Conservation (phyloP, 164 flowering plant genomes). For the Macadamia integrifolia region DNA sequence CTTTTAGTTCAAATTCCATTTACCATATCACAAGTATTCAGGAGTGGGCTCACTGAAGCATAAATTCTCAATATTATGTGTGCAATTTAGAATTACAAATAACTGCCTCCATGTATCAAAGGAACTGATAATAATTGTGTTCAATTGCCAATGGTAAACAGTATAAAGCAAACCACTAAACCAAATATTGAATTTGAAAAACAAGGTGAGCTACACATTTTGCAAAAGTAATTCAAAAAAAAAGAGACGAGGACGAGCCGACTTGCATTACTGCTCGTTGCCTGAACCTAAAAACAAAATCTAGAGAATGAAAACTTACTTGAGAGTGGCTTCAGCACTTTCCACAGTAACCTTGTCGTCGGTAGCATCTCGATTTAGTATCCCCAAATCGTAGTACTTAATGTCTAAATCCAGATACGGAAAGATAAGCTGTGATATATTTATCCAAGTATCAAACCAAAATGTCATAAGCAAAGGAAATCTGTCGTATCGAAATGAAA, state of each 20-base stretch:
- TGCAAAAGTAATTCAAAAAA: no score
- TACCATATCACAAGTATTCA: background rate
- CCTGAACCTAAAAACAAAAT: background rate
- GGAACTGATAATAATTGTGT: background rate
- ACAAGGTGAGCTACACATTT: background rate
- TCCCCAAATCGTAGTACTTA: constrained; percentile 76
- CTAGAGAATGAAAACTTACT: constrained; percentile 34
- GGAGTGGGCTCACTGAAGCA: background rate
- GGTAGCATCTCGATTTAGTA: constrained; percentile 81
- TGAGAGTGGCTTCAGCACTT: constrained; percentile 79
- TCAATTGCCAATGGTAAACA: background rate
- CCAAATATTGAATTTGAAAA: background rate
- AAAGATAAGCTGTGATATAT: constrained; percentile 57
- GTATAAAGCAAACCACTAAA: background rate
- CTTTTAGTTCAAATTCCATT: background rate
- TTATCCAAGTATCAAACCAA: constrained; percentile 6
- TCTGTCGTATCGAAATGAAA: background rate
- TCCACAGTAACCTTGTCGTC: constrained; percentile 75
- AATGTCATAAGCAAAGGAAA: background rate
- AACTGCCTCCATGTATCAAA: background rate
- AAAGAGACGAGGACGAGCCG: background rate
- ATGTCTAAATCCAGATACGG: constrained; percentile 79
- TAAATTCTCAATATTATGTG: background rate
- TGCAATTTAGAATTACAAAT: background rate
- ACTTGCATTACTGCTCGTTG: background rate